A percentile compares a stretch with the other conserved stretches of the same genome.
phyloP scores from a whole-genome alignment of 305 asterid genomes.

The Withania somnifera region DNA sequence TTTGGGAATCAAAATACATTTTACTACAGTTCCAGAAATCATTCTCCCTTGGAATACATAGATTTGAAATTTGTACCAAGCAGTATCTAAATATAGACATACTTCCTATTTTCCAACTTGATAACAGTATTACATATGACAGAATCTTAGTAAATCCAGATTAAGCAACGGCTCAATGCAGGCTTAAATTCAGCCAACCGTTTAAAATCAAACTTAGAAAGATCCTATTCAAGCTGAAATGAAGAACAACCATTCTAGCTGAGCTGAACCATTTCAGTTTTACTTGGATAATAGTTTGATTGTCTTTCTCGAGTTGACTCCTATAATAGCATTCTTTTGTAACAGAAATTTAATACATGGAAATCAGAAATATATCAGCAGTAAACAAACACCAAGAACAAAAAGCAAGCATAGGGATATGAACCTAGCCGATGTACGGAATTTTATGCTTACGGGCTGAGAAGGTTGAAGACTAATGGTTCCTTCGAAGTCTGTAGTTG shows the following conservation, averaged over 20 bases:
- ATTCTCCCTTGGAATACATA: neutral
- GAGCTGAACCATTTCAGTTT: neutral
- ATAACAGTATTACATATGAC: neutral
- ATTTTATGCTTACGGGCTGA: constrained; percentile 49
- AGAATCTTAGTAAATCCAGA: neutral
- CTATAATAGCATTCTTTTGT: neutral
- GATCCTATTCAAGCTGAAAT: neutral
- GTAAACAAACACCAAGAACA: neutral
- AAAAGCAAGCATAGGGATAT: neutral
- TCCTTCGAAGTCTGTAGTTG: constrained; percentile 87
- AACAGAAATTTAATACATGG: neutral
- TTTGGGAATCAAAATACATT: neutral
- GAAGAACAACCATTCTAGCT: neutral
- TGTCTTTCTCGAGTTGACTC: neutral
- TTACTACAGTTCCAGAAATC: neutral
- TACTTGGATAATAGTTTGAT: neutral
- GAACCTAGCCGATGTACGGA: neutral
- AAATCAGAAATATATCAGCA: neutral
- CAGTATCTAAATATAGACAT: neutral
- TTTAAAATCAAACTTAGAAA: neutral
- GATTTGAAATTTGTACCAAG: neutral
- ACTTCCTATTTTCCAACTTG: neutral
- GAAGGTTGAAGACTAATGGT: constrained; percentile 90
- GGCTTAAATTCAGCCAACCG: neutral
- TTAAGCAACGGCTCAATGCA: neutral